These are phyloP conservation scores for Vachellia collinsii DNA, from an alignment of 306 rosid genomes.

Conservation along the genomic window DNA sequence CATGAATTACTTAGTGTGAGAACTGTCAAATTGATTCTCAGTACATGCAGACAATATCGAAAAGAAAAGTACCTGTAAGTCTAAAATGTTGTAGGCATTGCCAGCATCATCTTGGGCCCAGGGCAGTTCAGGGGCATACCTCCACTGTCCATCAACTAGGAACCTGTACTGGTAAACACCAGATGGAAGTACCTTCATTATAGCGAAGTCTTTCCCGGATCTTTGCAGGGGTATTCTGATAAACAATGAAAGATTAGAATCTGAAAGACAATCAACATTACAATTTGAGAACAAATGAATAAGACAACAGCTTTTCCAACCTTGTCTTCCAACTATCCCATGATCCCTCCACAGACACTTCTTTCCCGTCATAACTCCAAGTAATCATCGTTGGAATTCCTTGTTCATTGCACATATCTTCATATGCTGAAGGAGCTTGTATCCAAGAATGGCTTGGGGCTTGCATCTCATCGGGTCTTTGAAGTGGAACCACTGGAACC, in stretches of 20 bases:
- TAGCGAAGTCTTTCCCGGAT: conserved; percentile 94
- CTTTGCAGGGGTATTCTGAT: conserved; percentile 81
- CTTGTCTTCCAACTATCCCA: conserved; percentile 97
- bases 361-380: conserved; percentile 88
- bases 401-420: conserved; percentile 67
- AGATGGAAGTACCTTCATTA: conserved; percentile 94
- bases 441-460: conserved; percentile 72
- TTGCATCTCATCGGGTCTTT: conserved; percentile 88
- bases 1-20: not conserved
- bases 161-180: conserved; percentile 97
- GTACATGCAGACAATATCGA: conserved; percentile 7
- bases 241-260: conserved; percentile 40
- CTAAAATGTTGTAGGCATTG: conserved; percentile 72
- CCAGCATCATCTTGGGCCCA: conserved; percentile 84
- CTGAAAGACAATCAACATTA: conserved; percentile 24
- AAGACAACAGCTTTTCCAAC: conserved; percentile 43
- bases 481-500: conserved; percentile 85
- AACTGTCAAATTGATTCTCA: conserved; percentile 28
- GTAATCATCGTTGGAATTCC: conserved; percentile 98
- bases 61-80: conserved; percentile 72
- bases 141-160: conserved; percentile 92
- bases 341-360: conserved; percentile 92
- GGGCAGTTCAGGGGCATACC: conserved; percentile 80
- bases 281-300: conserved; percentile 30
- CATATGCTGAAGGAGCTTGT: conserved; percentile 63